These are phyloP conservation scores for Colletotrichum zoysiae DNA, from an alignment of 2,329 filamentous ascomycete species.

Conservation along the genomic window DNA sequence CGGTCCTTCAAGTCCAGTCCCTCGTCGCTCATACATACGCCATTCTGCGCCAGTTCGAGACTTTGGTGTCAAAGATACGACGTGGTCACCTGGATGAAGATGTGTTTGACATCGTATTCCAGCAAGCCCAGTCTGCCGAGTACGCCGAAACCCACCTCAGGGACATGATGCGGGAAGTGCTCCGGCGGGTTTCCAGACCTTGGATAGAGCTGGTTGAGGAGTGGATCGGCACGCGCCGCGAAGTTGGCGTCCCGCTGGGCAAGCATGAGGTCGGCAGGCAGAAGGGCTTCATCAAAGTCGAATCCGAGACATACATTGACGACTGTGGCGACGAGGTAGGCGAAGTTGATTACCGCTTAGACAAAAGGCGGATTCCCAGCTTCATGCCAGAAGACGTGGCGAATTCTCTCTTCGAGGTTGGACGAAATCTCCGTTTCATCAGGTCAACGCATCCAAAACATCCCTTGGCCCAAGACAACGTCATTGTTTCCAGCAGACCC, in stretches of 20 bases:
- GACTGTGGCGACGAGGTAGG: slow-evolving; percentile 70
- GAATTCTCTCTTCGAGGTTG: slow-evolving; percentile 81
- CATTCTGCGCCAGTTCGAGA: slow-evolving; percentile 65
- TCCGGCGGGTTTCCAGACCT: slow-evolving; percentile 72
- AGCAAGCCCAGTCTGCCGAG: slow-evolving; percentile 72
- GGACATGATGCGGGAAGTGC: slow-evolving; percentile 74
- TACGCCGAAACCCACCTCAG: slow-evolving; percentile 72
- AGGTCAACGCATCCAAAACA: slow-evolving; percentile 78
- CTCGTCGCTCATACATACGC: slow-evolving; percentile 60
- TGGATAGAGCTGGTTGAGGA: slow-evolving; percentile 77
- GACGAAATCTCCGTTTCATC: slow-evolving; percentile 80
- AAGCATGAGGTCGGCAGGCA: slow-evolving; percentile 59
- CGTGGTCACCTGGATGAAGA: slow-evolving; percentile 67
- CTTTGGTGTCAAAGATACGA: slow-evolving; percentile 62
- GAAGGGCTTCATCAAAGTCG: slow-evolving; percentile 72
- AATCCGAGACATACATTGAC: slow-evolving; percentile 66
- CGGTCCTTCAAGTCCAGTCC: slow-evolving; percentile 66
- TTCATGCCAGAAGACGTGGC: slow-evolving; percentile 80
- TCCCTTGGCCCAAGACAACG: slow-evolving; percentile 69
- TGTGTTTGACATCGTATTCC: slow-evolving; percentile 71
- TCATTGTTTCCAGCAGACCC: slow-evolving; percentile 60
- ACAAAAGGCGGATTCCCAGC: slow-evolving; percentile 74
- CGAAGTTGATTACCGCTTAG: slow-evolving; percentile 72
- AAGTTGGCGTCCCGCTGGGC: slow-evolving; percentile 66
- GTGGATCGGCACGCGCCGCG: slow-evolving; percentile 79